Evolutionary conservation across 2,329 filamentous ascomycete species (phyloP).

Genomic region (Hypoxylon sp.): DNA sequence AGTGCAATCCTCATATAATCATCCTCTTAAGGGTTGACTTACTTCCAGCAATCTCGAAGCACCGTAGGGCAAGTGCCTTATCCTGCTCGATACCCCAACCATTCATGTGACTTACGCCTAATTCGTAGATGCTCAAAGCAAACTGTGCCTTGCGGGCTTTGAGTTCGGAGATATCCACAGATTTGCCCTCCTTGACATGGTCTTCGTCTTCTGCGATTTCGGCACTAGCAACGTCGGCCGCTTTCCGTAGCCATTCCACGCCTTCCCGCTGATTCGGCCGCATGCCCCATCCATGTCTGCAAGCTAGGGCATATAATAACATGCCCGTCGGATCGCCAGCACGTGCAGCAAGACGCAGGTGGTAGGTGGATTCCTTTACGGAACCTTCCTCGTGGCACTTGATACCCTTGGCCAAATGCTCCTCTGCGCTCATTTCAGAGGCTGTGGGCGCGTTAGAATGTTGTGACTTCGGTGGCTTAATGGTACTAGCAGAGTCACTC

Average conservation of each 20-base stretch:
- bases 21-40: slow-evolving; percentile 57
- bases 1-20: slow-evolving; percentile 45
- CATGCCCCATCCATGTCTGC: slow-evolving; percentile 98
- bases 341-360: slow-evolving; percentile 89
- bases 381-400: slow-evolving; percentile 89
- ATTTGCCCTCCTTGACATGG: slow-evolving; percentile 72
- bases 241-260: slow-evolving; percentile 91
- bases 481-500: slow-evolving; percentile 70
- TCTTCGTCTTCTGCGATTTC: slow-evolving; percentile 89
- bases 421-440: slow-evolving; percentile 83
- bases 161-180: slow-evolving; percentile 76
- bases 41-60: slow-evolving; percentile 96
- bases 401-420: slow-evolving; percentile 92
- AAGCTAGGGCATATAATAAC: slow-evolving; percentile 95
- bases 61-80: slow-evolving; percentile 86
- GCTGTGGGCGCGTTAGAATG: slow-evolving; percentile 68
- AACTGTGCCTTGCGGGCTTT: slow-evolving; percentile 94
- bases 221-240: slow-evolving; percentile 84
- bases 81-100: slow-evolving; percentile 98
- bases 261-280: slow-evolving; percentile 90
- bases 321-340: slow-evolving; percentile 92
- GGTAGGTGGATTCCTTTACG: slow-evolving; percentile 94
- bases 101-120: slow-evolving; percentile 97
- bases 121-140: slow-evolving; percentile 93
- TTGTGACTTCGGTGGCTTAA: slow-evolving; percentile 62